These are phyloP conservation scores for Sindora glabra DNA, from an alignment of 306 rosid species.

Conservation along the genomic window DNA sequence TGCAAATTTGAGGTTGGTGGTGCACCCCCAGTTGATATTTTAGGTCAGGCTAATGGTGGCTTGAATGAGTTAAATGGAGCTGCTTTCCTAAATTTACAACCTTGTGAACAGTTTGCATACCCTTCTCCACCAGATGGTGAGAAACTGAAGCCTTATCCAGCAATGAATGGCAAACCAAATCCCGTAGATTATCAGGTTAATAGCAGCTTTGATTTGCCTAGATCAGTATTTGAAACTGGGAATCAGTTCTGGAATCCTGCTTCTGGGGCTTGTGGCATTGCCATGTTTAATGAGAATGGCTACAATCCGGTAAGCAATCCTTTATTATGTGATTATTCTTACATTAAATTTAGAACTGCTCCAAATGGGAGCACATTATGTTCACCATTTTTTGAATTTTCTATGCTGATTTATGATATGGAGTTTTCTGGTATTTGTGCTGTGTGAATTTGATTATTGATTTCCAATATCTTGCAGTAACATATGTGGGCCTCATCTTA, in stretches of 20 bases:
- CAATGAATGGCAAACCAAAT: conserved; percentile 28
- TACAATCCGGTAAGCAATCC: conserved; percentile 40
- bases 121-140: conserved; percentile 36
- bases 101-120: conserved; percentile 40
- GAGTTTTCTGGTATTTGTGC: neutral
- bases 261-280: conserved; percentile 41
- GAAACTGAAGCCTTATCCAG: conserved; percentile 22
- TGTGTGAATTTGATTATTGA: conserved; percentile 1
- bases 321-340: neutral
- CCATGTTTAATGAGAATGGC: conserved; percentile 46
- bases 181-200: conserved; percentile 44
- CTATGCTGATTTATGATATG: neutral
- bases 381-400: neutral
- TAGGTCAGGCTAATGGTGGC: conserved; percentile 41
- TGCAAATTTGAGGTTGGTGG: conserved; percentile 40
- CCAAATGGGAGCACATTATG: neutral
- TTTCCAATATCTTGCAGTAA: conserved; percentile 45
- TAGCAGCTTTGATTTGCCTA: conserved; percentile 36
- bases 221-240: conserved; percentile 41
- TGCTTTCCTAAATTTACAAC: conserved; percentile 37
- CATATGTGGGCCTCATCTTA: conserved; percentile 8
- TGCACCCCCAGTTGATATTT: conserved; percentile 33
- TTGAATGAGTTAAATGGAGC: conserved; percentile 41
- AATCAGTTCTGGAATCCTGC: conserved; percentile 54
- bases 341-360: neutral